Evolutionary conservation across 768 basidiomycete genomes (phyloP).

Genomic region (Rhodotorula taiwanensis): DNA sequence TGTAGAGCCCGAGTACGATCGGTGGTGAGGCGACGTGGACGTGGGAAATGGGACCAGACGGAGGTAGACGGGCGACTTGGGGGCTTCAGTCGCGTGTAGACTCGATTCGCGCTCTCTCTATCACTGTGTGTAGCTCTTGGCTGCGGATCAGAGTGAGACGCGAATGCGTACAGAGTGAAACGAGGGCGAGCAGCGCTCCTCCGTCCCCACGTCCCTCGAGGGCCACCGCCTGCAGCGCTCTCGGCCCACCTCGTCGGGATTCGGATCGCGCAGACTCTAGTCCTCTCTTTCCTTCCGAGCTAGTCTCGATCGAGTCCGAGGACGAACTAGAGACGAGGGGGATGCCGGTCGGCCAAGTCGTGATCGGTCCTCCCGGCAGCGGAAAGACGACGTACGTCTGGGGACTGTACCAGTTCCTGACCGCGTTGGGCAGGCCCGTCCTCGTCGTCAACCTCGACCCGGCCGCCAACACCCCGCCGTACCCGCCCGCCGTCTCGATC

Average conservation of each 20-base stretch:
- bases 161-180: background rate
- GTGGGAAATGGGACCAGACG: conserved; percentile 1
- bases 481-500: conserved; percentile 83
- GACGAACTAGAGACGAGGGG: too few species aligned
- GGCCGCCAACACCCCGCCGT: conserved; percentile 80
- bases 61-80: too few species aligned
- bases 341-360: conserved; percentile 41
- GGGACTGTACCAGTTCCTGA: conserved; percentile 59
- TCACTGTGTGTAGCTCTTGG: too few species aligned
- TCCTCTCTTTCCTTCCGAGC: background rate
- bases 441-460: conserved; percentile 93
- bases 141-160: too few species aligned
- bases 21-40: conserved; percentile 4
- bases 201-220: too few species aligned
- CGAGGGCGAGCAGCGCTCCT: too few species aligned
- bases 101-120: too few species aligned
- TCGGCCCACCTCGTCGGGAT: too few species aligned
- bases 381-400: conserved; percentile 50
- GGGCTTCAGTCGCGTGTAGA: too few species aligned
- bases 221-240: too few species aligned
- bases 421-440: conserved; percentile 75
- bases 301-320: background rate
- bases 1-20: too few species aligned
- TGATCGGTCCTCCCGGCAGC: conserved; percentile 48
- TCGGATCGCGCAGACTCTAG: too few species aligned